Percentiles rank a stretch among this genome's conserved stretches.
Evolutionary conservation across 352 stramenopile genomes (phyloP).

Genomic region (Phytophthora litchii): DNA sequence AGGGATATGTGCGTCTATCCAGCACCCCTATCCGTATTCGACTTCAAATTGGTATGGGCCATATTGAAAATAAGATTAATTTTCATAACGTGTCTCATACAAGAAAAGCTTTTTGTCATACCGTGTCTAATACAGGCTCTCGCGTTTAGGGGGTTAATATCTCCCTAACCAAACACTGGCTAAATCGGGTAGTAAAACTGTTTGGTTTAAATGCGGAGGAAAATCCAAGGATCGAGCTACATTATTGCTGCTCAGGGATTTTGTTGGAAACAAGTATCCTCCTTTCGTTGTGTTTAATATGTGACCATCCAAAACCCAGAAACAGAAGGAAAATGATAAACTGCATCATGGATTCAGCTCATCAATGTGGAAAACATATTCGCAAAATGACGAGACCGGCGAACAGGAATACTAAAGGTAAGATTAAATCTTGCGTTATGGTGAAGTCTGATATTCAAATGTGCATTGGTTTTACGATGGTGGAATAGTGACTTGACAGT

Average conservation of each 20-base stretch:
- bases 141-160: constrained; percentile 9
- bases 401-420: constrained; percentile 7
- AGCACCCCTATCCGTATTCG: not conserved
- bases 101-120: not conserved
- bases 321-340: not conserved
- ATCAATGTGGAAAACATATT: constrained; percentile 8
- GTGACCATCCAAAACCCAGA: not conserved
- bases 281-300: constrained; percentile 11
- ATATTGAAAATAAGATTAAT: too few relatives aligned
- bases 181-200: constrained; percentile 4
- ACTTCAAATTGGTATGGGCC: not conserved
- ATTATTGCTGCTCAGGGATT: constrained; percentile 7
- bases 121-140: not conserved
- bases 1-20: not conserved
- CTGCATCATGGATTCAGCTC: not conserved
- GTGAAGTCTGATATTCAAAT: not conserved
- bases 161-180: constrained; percentile 1
- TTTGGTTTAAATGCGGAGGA: constrained; percentile 10
- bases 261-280: not conserved
- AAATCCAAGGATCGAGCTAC: constrained; percentile 11
- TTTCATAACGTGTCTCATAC: not conserved
- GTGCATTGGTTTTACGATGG: not conserved
- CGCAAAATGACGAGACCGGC: not conserved
- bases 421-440: not conserved
- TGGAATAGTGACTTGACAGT: constrained; percentile 2